These are phyloP conservation scores for Chalciporus pseudorubinellus DNA, from an alignment of 768 basidiomycete species.

Conservation along the genomic window DNA sequence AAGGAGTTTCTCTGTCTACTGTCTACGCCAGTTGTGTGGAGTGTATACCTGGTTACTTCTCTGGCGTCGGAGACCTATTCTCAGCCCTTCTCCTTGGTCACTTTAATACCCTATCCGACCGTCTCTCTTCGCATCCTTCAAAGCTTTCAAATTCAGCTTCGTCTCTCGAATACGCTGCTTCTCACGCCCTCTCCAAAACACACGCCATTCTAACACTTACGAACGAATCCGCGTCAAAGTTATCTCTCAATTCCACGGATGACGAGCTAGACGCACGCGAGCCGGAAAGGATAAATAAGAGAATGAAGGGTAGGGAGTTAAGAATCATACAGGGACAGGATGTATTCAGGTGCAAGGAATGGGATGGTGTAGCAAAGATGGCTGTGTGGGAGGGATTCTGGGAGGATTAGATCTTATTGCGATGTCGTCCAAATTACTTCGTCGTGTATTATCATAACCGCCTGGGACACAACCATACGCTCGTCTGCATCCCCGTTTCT, in stretches of 20 bases:
- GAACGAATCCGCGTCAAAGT: conserved; percentile 46
- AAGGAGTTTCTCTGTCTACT: conserved; percentile 29
- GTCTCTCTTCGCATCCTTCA: neutral
- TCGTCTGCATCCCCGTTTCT: too few species aligned
- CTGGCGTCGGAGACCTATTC: conserved; percentile 96
- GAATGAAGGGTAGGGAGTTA: conserved; percentile 87
- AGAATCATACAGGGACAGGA: conserved; percentile 77
- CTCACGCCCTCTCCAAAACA: conserved; percentile 70
- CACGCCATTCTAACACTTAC: conserved; percentile 70
- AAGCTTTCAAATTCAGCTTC: conserved; percentile 8
- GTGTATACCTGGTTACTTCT: conserved; percentile 86
- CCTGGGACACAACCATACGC: too few species aligned
- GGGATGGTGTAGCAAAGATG: conserved; percentile 33
- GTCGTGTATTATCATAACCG: too few species aligned
- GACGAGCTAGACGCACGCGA: conserved; percentile 69
- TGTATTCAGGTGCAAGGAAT: conserved; percentile 50
- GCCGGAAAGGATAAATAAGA: conserved; percentile 59
- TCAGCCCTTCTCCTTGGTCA: conserved; percentile 87
- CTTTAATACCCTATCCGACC: conserved; percentile 41
- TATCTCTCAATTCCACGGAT: conserved; percentile 62
- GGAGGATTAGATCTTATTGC: conserved; percentile 8
- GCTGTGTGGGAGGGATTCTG: conserved; percentile 36
- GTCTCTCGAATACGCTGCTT: conserved; percentile 44
- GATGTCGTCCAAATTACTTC: too few species aligned
- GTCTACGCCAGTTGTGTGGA: conserved; percentile 75